Evolutionary conservation across 75 land plant genomes (phyloP).

Genomic region (Cupressus sempervirens): DNA sequence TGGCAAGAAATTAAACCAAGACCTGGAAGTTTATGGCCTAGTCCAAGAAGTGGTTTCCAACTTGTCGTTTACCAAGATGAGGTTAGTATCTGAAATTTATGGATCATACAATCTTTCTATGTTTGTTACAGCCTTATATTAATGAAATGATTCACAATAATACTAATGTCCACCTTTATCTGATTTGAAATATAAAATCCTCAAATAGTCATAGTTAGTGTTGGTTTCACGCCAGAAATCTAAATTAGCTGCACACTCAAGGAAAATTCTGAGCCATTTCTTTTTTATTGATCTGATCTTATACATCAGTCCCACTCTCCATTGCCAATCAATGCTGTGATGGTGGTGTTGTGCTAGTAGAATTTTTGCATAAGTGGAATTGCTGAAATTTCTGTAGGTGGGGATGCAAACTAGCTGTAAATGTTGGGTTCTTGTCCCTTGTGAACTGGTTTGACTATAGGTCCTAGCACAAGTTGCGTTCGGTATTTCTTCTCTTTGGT

Average conservation of each 20-base stretch:
- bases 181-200: not conserved
- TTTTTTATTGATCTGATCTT: not conserved
- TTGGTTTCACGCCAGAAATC: not conserved
- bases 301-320: not conserved
- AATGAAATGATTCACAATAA: not conserved
- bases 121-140: not conserved
- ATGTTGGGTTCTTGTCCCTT: not conserved
- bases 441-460: not conserved
- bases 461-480: not conserved
- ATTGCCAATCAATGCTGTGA: not conserved
- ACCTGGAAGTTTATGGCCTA: conserved; percentile 87
- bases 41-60: conserved; percentile 94
- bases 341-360: not conserved
- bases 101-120: not conserved
- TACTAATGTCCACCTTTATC: not conserved
- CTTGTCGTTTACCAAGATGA: conserved; percentile 85
- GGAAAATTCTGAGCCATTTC: not conserved
- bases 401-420: not conserved
- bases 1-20: conserved; percentile 98
- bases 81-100: conserved; percentile 34
- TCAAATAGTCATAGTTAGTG: not conserved
- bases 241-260: not conserved
- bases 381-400: too few species aligned
- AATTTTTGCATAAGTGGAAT: not conserved
- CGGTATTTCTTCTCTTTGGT: not conserved